These are phyloP conservation scores for Prunus campanulata DNA, from an alignment of 306 rosid genomes.

Conservation along the genomic window DNA sequence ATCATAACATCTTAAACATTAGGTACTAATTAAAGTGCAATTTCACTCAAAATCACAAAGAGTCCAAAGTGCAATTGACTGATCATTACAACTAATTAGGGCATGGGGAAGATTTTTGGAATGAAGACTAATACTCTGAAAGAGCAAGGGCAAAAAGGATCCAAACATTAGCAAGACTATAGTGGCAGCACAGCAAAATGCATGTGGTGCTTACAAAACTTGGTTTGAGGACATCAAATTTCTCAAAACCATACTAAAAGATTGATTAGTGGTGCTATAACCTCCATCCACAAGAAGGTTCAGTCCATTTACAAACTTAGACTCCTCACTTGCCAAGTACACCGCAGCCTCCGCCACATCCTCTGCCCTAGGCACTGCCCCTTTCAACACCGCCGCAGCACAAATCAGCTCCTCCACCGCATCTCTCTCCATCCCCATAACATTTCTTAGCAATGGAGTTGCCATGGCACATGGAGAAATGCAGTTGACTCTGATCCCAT, in stretches of 20 bases:
- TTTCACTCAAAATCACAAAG: too few species aligned
- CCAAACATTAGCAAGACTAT: not conserved
- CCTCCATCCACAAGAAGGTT: constrained; percentile 29
- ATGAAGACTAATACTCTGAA: not conserved
- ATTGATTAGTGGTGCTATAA: constrained; percentile 23
- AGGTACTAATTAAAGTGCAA: too few species aligned
- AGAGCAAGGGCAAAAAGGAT: not conserved
- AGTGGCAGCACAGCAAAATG: not conserved
- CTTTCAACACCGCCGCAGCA: constrained; percentile 29
- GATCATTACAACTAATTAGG: too few species aligned
- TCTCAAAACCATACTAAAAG: constrained; percentile 8
- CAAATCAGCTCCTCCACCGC: constrained; percentile 23
- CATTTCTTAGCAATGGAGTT: constrained; percentile 43
- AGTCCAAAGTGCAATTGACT: too few species aligned
- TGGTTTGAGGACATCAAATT: constrained; percentile 8
- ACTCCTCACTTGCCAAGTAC: constrained; percentile 35
- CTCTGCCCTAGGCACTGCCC: constrained; percentile 26
- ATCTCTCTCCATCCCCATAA: constrained; percentile 25
- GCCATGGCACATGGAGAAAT: constrained; percentile 49
- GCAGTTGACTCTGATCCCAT: constrained; percentile 68
- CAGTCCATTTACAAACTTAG: constrained; percentile 22
- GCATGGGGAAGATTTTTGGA: too few species aligned
- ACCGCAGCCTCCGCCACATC: constrained; percentile 44
- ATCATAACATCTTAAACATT: too few species aligned
- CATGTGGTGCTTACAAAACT: constrained; percentile 5